Evolutionary conservation across 805 yeast genomes (phyloP).

Genomic region (Cyberlindnera saturnus): DNA sequence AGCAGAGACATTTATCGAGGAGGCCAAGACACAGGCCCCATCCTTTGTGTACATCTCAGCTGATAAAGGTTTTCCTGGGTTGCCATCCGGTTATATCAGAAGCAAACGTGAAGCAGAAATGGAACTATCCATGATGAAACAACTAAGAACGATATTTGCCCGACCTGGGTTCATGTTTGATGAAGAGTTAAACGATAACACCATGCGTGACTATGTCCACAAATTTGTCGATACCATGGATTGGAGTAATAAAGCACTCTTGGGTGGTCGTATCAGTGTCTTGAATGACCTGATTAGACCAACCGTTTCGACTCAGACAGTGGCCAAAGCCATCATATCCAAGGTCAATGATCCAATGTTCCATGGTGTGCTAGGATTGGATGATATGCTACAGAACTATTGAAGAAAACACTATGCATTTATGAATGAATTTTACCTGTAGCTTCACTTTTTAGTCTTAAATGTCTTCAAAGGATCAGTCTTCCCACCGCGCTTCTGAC

Average conservation of each 20-base stretch:
- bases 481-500: constrained; percentile 38
- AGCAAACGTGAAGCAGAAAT: constrained; percentile 77
- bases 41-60: constrained; percentile 78
- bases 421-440: not conserved
- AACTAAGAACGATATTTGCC: constrained; percentile 54
- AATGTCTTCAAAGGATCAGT: constrained; percentile 63
- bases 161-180: constrained; percentile 87
- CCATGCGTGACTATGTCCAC: constrained; percentile 37
- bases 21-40: constrained; percentile 23
- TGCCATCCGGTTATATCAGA: constrained; percentile 65
- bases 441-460: constrained; percentile 24
- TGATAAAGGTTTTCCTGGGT: constrained; percentile 59
- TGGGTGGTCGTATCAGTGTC: constrained; percentile 32
- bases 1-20: constrained; percentile 46
- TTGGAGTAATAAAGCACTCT: constrained; percentile 35
- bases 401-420: not conserved
- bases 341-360: constrained; percentile 44
- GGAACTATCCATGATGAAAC: constrained; percentile 38
- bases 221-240: constrained; percentile 37
- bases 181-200: constrained; percentile 28
- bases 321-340: constrained; percentile 53
- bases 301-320: constrained; percentile 59
- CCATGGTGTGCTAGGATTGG: constrained; percentile 54
- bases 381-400: constrained; percentile 31
- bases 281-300: constrained; percentile 52